A percentile compares a stretch with the other conserved stretches of the same genome.
phyloP scores from a whole-genome alignment of 768 basidiomycete species.

The Cystofilobasidium bisporidii region DNA sequence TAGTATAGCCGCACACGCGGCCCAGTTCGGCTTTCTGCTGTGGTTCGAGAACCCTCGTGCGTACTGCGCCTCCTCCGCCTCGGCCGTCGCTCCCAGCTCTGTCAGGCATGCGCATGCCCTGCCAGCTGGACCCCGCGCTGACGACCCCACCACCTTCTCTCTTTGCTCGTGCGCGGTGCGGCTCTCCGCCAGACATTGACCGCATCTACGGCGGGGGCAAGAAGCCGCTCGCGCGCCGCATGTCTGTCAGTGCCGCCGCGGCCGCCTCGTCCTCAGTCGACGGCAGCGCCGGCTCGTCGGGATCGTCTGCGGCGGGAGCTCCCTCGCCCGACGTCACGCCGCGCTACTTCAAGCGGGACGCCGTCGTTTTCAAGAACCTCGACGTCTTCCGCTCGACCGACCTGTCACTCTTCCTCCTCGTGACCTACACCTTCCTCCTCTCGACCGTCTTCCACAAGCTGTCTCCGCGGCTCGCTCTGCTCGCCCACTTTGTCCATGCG shows the following conservation, averaged over 20 bases:
- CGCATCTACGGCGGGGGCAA: slow-evolving; percentile 77
- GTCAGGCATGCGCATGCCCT: not conserved
- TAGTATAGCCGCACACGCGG: slow-evolving; percentile 85
- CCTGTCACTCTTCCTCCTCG: slow-evolving; percentile 63
- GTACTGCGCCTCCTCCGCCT: too few species aligned
- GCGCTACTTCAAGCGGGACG: slow-evolving; percentile 82
- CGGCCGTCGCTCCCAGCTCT: too few species aligned
- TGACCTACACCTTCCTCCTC: slow-evolving; percentile 56
- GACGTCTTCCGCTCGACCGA: slow-evolving; percentile 81
- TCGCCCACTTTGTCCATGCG: slow-evolving; percentile 65
- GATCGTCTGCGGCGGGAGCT: not conserved
- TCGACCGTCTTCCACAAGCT: slow-evolving; percentile 52
- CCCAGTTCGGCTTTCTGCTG: slow-evolving; percentile 90
- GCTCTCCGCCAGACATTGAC: slow-evolving; percentile 62
- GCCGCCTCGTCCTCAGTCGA: not conserved
- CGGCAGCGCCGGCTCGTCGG: not conserved
- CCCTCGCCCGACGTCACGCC: slow-evolving; percentile 66
- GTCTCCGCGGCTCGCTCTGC: slow-evolving; percentile 50
- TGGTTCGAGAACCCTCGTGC: slow-evolving; percentile 95
- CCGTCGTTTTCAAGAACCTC: slow-evolving; percentile 65
- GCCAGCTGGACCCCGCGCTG: too few species aligned
- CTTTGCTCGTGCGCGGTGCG: too few species aligned
- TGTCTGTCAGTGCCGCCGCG: slow-evolving; percentile 1
- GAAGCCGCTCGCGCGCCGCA: slow-evolving; percentile 74
- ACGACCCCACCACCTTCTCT: too few species aligned